A percentile compares a stretch with the other conserved stretches of the same genome.
These are phyloP conservation scores for Pichia gijzeniarum DNA, from an alignment of 805 yeast species.

Conservation along the genomic window DNA sequence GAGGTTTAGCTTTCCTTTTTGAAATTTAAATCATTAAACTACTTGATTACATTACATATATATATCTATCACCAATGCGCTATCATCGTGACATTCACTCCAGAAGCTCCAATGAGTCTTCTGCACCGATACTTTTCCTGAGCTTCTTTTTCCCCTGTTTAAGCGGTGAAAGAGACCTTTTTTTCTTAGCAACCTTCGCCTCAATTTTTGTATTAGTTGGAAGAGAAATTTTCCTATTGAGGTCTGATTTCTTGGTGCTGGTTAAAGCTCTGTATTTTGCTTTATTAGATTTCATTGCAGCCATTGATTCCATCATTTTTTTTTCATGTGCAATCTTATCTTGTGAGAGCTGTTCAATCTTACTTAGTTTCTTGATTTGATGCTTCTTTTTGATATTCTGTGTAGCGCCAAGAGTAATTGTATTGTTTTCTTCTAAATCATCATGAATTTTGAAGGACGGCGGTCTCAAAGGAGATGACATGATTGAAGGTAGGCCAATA, in stretches of 20 bases:
- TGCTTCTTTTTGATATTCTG: slow-evolving; percentile 3
- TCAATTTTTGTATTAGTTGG: not conserved
- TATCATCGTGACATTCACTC: not conserved
- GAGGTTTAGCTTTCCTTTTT: not conserved
- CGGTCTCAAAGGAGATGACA: slow-evolving; percentile 10
- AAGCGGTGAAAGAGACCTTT: slow-evolving; percentile 14
- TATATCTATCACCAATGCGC: too few relatives aligned
- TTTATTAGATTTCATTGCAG: not conserved
- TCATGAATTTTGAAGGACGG: slow-evolving; percentile 6
- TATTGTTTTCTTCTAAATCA: slow-evolving; percentile 4
- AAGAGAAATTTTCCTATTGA: slow-evolving; percentile 7
- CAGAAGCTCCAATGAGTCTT: slow-evolving; percentile 6
- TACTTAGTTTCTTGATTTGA: not conserved
- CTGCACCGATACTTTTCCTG: slow-evolving; percentile 11
- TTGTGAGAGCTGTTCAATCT: not conserved
- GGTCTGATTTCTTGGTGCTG: slow-evolving; percentile 7
- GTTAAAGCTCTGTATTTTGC: slow-evolving; percentile 7
- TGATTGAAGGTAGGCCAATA: slow-evolving; percentile 8
- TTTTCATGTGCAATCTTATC: slow-evolving; percentile 5
- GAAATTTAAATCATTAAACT: too few relatives aligned
- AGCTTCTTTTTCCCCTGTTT: slow-evolving; percentile 12
- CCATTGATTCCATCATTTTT: slow-evolving; percentile 1
- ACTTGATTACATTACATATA: not conserved
- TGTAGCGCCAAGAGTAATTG: slow-evolving; percentile 1
- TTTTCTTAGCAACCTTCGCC: slow-evolving; percentile 10